Percentiles rank a stretch among this genome's conserved stretches.
Conservation (phyloP, 306 rosid species). For the Myrica gale region DNA sequence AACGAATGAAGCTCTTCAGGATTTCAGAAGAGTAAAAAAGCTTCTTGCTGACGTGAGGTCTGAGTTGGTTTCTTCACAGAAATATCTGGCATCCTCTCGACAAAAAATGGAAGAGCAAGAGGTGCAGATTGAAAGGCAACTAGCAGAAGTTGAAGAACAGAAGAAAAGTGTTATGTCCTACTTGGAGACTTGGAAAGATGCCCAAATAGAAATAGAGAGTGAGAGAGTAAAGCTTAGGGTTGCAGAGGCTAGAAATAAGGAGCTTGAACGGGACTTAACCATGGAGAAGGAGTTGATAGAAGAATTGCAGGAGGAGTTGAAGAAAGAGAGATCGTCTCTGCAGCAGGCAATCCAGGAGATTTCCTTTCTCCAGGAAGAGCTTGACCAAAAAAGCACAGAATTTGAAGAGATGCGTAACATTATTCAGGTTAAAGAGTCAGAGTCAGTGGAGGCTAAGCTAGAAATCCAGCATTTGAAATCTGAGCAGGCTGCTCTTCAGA, state of each 20-base stretch:
- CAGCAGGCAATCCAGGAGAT: constrained; percentile 58
- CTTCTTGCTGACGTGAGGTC: constrained; percentile 69
- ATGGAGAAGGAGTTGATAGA: constrained; percentile 56
- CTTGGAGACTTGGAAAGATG: constrained; percentile 59
- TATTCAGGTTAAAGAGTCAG: constrained; percentile 64
- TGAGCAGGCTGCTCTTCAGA: constrained; percentile 61
- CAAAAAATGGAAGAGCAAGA: constrained; percentile 73
- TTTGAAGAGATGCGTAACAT: constrained; percentile 42
- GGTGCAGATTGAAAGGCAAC: constrained; percentile 53
- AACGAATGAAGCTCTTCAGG: constrained; percentile 48
- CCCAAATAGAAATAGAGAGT: constrained; percentile 70
- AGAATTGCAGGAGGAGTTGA: constrained; percentile 60
- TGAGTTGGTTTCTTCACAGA: constrained; percentile 86
- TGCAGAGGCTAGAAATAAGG: constrained; percentile 60
- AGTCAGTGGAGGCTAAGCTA: constrained; percentile 71
- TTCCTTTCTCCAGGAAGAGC: constrained; percentile 54
- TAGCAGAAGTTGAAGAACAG: constrained; percentile 68
- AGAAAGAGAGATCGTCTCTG: constrained; percentile 61
- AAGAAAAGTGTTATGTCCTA: constrained; percentile 57
- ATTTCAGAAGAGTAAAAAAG: constrained; percentile 67
- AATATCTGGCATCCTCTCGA: constrained; percentile 63
- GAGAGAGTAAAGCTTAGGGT: constrained; percentile 62
- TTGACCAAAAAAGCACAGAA: constrained; percentile 46
- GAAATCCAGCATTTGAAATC: constrained; percentile 83
- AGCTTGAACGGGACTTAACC: constrained; percentile 58